Percentiles rank a stretch among this genome's conserved stretches.
These are phyloP conservation scores for Erythrophleum fordii DNA, from an alignment of 306 rosid species.

Conservation along the genomic window DNA sequence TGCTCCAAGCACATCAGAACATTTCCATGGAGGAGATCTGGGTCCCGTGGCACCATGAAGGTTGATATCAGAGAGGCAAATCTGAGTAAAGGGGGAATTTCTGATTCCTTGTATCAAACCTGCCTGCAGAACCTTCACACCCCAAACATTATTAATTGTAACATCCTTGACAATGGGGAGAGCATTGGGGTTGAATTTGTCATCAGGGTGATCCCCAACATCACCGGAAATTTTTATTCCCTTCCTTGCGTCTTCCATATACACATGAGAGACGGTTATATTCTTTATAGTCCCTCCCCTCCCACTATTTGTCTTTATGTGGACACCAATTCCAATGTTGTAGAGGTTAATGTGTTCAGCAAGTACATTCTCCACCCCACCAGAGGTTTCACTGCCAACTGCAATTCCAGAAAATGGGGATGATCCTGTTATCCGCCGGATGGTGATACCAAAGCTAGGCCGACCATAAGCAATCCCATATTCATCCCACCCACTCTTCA, in stretches of 20 bases:
- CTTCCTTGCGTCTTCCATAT: slow-evolving; percentile 63
- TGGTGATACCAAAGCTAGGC: slow-evolving; percentile 65
- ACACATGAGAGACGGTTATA: slow-evolving; percentile 66
- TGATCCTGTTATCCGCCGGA: slow-evolving; percentile 77
- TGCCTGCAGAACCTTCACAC: slow-evolving; percentile 74
- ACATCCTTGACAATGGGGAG: slow-evolving; percentile 77
- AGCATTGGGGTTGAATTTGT: slow-evolving; percentile 71
- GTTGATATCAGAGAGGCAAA: slow-evolving; percentile 77
- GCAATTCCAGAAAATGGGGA: slow-evolving; percentile 87
- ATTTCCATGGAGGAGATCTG: slow-evolving; percentile 67
- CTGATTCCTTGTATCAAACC: slow-evolving; percentile 72
- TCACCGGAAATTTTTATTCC: slow-evolving; percentile 84
- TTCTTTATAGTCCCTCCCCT: slow-evolving; percentile 80
- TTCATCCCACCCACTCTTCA: slow-evolving; percentile 96
- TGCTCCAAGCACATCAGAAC: slow-evolving; percentile 75
- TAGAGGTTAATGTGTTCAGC: slow-evolving; percentile 80
- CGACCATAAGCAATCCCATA: slow-evolving; percentile 87
- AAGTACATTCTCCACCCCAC: slow-evolving; percentile 79
- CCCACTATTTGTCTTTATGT: slow-evolving; percentile 83
- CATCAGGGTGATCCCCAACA: slow-evolving; percentile 87
- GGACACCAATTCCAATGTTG: slow-evolving; percentile 81
- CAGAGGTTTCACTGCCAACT: slow-evolving; percentile 93
- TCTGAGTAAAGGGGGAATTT: slow-evolving; percentile 71
- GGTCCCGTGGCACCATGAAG: slow-evolving; percentile 51
- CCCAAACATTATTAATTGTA: slow-evolving; percentile 71